These are phyloP conservation scores for Panicum hallii DNA, from an alignment of 202 grass and related monocot species.

Conservation along the genomic window DNA sequence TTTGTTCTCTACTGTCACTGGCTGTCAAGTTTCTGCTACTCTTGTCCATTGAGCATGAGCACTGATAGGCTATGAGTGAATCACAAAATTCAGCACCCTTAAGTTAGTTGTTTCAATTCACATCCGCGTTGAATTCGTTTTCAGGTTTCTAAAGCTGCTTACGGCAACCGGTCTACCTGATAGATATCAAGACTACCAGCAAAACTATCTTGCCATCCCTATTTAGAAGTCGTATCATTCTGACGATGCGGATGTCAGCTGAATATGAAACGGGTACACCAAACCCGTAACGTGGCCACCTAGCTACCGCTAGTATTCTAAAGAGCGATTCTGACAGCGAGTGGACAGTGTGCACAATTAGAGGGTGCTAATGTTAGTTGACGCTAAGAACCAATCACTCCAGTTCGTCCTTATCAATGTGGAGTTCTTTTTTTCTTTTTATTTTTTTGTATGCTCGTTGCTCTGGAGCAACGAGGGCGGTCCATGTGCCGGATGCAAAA, in stretches of 20 bases:
- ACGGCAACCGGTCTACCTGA: background rate
- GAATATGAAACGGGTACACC: background rate
- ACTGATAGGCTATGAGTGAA: too few relatives aligned
- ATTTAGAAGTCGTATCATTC: background rate
- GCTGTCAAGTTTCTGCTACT: too few relatives aligned
- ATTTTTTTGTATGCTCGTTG: background rate
- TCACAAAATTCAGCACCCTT: background rate
- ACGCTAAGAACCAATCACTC: background rate
- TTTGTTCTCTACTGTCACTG: background rate
- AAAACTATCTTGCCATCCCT: background rate
- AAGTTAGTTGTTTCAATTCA: background rate
- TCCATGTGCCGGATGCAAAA: background rate
- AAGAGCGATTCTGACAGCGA: background rate
- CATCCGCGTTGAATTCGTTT: background rate
- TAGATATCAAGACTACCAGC: background rate
- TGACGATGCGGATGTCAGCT: background rate
- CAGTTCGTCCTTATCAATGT: background rate
- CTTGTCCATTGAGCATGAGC: too few relatives aligned
- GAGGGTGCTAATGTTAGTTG: background rate
- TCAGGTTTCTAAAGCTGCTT: background rate
- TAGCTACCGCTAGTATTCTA: background rate
- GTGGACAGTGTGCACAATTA: background rate
- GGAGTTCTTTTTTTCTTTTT: too few relatives aligned
- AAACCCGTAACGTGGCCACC: constrained; percentile 10
- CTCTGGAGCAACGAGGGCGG: too few relatives aligned